Evolutionary conservation across 352 stramenopile species (phyloP), one percentile per base, ranked within the genome.

Genomic region (Lagenidium sp.): DNA sequence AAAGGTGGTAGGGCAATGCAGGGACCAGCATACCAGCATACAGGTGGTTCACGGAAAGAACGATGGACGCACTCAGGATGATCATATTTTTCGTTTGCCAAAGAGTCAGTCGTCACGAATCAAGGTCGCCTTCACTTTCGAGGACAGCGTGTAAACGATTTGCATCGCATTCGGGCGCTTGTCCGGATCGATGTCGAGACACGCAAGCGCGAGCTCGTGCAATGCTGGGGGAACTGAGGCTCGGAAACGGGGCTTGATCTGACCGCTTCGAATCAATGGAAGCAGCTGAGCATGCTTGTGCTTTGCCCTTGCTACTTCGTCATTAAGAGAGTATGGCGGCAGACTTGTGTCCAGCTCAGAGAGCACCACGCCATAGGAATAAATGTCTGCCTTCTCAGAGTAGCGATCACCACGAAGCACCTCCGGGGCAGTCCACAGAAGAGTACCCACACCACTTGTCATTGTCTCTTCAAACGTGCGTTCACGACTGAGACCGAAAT

Each of bases 191-290:
- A 60, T 49, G n/a, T 54, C 58, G 36, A 68, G 41, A 34, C 63
- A 73, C 22, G 51, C 44, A 18, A 51, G 46, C 21, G 57, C 58
- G 20, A 75, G 43, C 13, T 63, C 45, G 7, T 52, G 48, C 28
- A 75, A 48, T 34, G 44, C 36, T 6, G 7, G 5, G 1, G 64
- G 64, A 26, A 51, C 64, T 36, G 48, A 55, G 6, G 54, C n/a
- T 6, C 44, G 44, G 32, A 74, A 68, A 37, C 48, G 41, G 35
- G 63, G 63, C 37, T 57, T 44, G 39, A 74, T 38, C 28, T 57
- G 36, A 4, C 58, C 63, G 13, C 43, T 36, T 40, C 41, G 31
- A 24, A 65, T 52, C 42, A 51, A 13, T n/a, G 37, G 47, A 21
- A 60, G 23, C 5, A 64, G 36, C 30, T 54, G 50, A 40, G 43